These are phyloP conservation scores for Aspergillus sp. DNA, from an alignment of 2,329 filamentous ascomycete genomes.

Conservation along the genomic window DNA sequence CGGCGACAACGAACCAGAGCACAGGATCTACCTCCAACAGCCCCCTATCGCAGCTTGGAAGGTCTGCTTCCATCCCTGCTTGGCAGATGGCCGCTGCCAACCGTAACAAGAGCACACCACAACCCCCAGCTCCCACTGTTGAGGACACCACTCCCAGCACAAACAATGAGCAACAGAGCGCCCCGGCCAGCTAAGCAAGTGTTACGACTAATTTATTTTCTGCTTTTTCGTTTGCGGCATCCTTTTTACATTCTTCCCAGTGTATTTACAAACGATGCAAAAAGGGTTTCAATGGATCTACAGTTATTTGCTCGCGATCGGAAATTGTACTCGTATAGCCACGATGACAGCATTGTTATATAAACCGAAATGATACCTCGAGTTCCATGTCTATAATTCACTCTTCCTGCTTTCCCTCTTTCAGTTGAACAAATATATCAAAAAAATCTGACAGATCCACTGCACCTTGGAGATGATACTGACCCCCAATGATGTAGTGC, in stretches of 20 bases:
- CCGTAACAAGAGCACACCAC: constrained; percentile 35
- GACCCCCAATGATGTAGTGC: constrained; percentile 12
- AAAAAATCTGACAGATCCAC: constrained; percentile 14
- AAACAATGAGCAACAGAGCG: constrained; percentile 22
- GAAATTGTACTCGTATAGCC: too few relatives aligned
- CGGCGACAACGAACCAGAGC: constrained; percentile 28
- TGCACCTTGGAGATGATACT: constrained; percentile 9
- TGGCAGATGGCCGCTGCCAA: constrained; percentile 73
- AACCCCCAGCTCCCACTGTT: constrained; percentile 13
- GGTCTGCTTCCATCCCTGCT: constrained; percentile 65
- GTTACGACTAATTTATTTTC: neutral
- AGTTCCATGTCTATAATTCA: neutral
- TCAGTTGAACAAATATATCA: constrained; percentile 7
- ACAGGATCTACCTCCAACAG: constrained; percentile 29
- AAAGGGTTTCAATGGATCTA: neutral
- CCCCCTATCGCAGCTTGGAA: constrained; percentile 47
- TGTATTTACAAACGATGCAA: constrained; percentile 1
- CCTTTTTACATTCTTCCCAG: constrained; percentile 1
- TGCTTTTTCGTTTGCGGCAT: neutral
- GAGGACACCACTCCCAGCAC: constrained; percentile 15
- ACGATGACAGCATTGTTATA: neutral
- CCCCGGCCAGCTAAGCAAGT: constrained; percentile 22
- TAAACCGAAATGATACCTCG: neutral
- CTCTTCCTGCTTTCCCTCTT: constrained; percentile 1
- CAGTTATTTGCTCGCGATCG: too few relatives aligned